Evolutionary conservation across 1,284 basidiomycete genomes (phyloP).

Genomic region (Irpex sp.): DNA sequence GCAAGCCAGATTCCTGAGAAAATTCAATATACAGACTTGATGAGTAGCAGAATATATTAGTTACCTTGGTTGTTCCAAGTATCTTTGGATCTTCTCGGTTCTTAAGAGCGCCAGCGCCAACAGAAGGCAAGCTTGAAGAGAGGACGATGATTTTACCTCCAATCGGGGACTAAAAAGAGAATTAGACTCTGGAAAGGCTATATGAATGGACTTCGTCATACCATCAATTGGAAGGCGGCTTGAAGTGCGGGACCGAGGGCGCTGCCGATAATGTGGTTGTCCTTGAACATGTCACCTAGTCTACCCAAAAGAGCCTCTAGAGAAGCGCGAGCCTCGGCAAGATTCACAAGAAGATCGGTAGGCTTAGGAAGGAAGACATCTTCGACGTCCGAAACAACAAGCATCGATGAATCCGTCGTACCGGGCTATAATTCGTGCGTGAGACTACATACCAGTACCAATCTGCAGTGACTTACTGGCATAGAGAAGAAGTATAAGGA

Average conservation of each 20-base stretch:
- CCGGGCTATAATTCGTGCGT: slow-evolving; percentile 54
- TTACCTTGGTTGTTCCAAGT: slow-evolving; percentile 89
- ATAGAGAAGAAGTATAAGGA: slow-evolving; percentile 98
- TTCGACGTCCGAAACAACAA: slow-evolving; percentile 95
- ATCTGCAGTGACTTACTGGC: slow-evolving; percentile 41
- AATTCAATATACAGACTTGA: neutral
- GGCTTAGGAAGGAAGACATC: slow-evolving; percentile 99
- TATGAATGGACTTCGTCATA: slow-evolving; percentile 29
- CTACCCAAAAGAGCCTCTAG: slow-evolving; percentile 82
- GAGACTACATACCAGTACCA: slow-evolving; percentile 6
- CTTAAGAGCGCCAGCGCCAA: slow-evolving; percentile 92
- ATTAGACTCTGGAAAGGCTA: neutral
- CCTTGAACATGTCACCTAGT: slow-evolving; percentile 96
- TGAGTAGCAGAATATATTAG: neutral
- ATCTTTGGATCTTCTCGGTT: slow-evolving; percentile 96
- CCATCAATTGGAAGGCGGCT: slow-evolving; percentile 94
- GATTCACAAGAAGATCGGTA: slow-evolving; percentile 91
- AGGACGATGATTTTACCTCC: slow-evolving; percentile 96
- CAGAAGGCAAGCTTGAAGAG: slow-evolving; percentile 81
- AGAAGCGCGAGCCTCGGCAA: slow-evolving; percentile 80
- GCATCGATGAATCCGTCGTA: slow-evolving; percentile 85
- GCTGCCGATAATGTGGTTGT: slow-evolving; percentile 87
- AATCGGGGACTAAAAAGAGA: slow-evolving; percentile 62
- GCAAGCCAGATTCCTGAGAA: slow-evolving; percentile 74
- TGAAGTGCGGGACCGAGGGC: slow-evolving; percentile 96